Evolutionary conservation across 1,284 basidiomycete genomes (phyloP).

Genomic region (Earliella scabrosa): DNA sequence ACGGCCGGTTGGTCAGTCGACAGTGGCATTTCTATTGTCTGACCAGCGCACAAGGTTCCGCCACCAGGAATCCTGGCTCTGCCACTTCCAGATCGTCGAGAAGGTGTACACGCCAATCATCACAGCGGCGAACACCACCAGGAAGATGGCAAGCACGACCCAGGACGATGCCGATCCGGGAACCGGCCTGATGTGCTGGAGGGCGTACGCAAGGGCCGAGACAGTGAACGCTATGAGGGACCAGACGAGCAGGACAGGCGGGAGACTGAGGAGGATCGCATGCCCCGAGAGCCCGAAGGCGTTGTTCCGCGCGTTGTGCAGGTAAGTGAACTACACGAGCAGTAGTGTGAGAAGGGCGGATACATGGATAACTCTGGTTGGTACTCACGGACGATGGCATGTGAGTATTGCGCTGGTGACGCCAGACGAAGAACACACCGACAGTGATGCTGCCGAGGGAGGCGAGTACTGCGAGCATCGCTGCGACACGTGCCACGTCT

Average conservation of each 20-base stretch:
- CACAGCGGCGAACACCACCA: slow-evolving; percentile 43
- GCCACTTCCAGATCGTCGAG: slow-evolving; percentile 51
- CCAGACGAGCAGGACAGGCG: slow-evolving; percentile 59
- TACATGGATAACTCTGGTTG: neutral
- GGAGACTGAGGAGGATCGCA: slow-evolving; percentile 55
- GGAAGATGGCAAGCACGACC: slow-evolving; percentile 37
- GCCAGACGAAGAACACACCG: slow-evolving; percentile 61
- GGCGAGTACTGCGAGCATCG: slow-evolving; percentile 50
- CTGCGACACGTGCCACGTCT: slow-evolving; percentile 42
- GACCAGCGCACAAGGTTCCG: slow-evolving; percentile 7
- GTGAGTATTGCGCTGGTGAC: slow-evolving; percentile 49
- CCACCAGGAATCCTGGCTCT: slow-evolving; percentile 21
- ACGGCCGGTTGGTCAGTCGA: too few species aligned
- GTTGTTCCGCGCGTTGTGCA: slow-evolving; percentile 52
- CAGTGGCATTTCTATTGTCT: neutral
- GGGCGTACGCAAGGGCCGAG: slow-evolving; percentile 47
- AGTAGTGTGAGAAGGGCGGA: neutral
- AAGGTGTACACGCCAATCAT: slow-evolving; percentile 51
- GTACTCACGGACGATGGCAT: slow-evolving; percentile 45
- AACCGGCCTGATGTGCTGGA: slow-evolving; percentile 35
- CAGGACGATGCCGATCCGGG: slow-evolving; percentile 39
- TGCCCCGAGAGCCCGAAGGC: slow-evolving; percentile 51
- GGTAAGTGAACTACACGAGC: slow-evolving; percentile 49
- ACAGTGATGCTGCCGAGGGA: slow-evolving; percentile 57
- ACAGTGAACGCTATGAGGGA: slow-evolving; percentile 52